These are phyloP conservation scores for Boletus rubropictus DNA, from an alignment of 768 basidiomycete species.

Conservation along the genomic window DNA sequence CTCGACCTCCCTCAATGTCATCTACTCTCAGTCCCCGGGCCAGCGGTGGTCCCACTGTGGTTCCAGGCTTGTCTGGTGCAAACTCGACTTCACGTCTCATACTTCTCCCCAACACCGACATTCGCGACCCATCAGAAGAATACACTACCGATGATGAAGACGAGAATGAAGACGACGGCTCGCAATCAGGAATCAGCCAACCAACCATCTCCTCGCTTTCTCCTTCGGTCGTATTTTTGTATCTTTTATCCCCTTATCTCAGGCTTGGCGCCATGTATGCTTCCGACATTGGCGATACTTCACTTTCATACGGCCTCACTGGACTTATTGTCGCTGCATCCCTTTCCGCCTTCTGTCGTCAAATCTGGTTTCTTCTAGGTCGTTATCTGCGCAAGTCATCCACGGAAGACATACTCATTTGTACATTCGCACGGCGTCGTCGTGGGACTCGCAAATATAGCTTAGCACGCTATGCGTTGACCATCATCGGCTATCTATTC, in stretches of 20 bases:
- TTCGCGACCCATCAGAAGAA: constrained; percentile 28
- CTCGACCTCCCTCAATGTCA: constrained; percentile 5
- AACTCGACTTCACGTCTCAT: constrained; percentile 53
- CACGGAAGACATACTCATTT: constrained; percentile 58
- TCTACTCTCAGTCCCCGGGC: constrained; percentile 1
- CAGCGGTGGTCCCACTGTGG: constrained; percentile 7
- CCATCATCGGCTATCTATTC: constrained; percentile 39
- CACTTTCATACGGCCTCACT: constrained; percentile 47
- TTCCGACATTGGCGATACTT: constrained; percentile 38
- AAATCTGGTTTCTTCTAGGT: constrained; percentile 75
- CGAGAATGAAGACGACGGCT: constrained; percentile 31
- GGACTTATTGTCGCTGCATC: constrained; percentile 49
- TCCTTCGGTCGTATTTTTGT: constrained; percentile 55
- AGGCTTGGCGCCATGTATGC: constrained; percentile 66
- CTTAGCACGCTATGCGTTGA: constrained; percentile 41
- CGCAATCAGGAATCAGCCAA: constrained; percentile 6
- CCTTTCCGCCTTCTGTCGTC: constrained; percentile 55
- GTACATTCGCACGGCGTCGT: constrained; percentile 51
- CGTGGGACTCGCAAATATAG: constrained; percentile 45
- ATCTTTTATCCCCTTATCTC: constrained; percentile 63
- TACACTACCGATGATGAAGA: constrained; percentile 41
- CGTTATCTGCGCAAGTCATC: constrained; percentile 62
- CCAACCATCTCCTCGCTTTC: constrained; percentile 43
- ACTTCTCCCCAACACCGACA: constrained; percentile 54
- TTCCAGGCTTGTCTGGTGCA: constrained; percentile 21